phyloP scores from a whole-genome alignment of 139 green algal species.

The Micractinium sp. region DNA sequence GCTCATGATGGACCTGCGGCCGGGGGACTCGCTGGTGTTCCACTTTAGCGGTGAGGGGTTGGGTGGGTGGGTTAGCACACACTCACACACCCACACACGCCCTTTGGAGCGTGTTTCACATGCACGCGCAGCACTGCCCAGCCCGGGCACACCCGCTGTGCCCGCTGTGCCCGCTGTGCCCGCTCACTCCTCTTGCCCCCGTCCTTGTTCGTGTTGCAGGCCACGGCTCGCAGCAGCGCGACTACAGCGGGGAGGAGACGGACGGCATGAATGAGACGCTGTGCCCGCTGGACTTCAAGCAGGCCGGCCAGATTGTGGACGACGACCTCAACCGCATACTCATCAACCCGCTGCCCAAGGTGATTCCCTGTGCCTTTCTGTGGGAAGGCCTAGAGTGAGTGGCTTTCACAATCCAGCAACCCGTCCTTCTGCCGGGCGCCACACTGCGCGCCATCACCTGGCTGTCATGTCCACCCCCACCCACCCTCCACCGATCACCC shows the following conservation, averaged over 20 bases:
- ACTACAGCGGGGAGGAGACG: conserved; percentile 75
- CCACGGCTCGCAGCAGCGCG: conserved; percentile 75
- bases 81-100: not conserved
- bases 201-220: conserved; percentile 36
- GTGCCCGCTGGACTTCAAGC: conserved; percentile 51
- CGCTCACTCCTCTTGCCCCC: too few species aligned
- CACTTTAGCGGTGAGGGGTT: conserved; percentile 68
- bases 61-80: not conserved
- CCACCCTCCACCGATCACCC: too few species aligned
- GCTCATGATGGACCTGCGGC: conserved; percentile 44
- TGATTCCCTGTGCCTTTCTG: too few species aligned
- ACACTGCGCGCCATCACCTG: too few species aligned
- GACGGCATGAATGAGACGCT: conserved; percentile 85
- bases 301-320: conserved; percentile 61
- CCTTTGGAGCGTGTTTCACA: too few species aligned
- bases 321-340: conserved; percentile 75
- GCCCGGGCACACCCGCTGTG: not conserved
- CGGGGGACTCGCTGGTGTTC: conserved; percentile 84
- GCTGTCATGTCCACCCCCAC: too few species aligned
- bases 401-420: too few species aligned
- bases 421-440: too few species aligned
- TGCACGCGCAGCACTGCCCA: too few species aligned
- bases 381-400: not conserved
- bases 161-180: not conserved
- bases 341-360: conserved; percentile 51